phyloP scores from a whole-genome alignment of 495 filamentous ascomycete species.

The Thermothielavioides terrestris region DNA sequence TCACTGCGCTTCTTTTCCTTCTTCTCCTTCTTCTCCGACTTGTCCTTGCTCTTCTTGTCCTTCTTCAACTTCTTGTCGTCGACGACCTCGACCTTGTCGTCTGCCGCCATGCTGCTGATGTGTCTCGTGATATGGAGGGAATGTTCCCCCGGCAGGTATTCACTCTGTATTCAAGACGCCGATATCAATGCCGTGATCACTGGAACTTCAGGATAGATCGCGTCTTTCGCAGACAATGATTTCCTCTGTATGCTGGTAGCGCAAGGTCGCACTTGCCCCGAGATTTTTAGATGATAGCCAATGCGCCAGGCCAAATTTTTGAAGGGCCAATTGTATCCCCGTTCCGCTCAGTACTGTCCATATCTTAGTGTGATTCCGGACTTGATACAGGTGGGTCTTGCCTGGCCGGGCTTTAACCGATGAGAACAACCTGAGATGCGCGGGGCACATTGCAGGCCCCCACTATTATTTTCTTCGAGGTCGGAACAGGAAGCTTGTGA shows the following conservation, averaged over 20 bases:
- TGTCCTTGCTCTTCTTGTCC: conserved; percentile 75
- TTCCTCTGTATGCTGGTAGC: no score
- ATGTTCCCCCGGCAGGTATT: background rate
- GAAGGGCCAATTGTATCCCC: conserved; percentile 26
- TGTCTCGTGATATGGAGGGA: background rate
- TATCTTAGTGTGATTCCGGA: conserved; percentile 3
- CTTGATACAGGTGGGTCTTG: background rate
- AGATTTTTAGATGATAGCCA: conserved; percentile 24
- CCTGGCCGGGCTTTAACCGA: background rate
- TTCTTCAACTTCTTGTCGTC: conserved; percentile 65
- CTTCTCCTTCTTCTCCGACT: conserved; percentile 70
- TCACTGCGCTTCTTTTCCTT: conserved; percentile 58
- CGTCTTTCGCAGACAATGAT: no score
- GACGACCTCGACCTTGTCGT: conserved; percentile 23
- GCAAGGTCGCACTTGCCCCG: no score
- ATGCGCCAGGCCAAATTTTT: conserved; percentile 18
- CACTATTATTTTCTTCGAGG: conserved; percentile 10
- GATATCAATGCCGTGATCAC: no score
- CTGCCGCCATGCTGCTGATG: conserved; percentile 18
- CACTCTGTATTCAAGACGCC: no score
- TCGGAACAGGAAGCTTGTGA: conserved; percentile 4
- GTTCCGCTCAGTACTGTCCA: conserved; percentile 18
- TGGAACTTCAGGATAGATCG: no score
- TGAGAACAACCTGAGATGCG: background rate
- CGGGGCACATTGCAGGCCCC: conserved; percentile 6